These are phyloP conservation scores for Cladosporium velox DNA, from an alignment of 2,329 filamentous ascomycete species.

Conservation along the genomic window DNA sequence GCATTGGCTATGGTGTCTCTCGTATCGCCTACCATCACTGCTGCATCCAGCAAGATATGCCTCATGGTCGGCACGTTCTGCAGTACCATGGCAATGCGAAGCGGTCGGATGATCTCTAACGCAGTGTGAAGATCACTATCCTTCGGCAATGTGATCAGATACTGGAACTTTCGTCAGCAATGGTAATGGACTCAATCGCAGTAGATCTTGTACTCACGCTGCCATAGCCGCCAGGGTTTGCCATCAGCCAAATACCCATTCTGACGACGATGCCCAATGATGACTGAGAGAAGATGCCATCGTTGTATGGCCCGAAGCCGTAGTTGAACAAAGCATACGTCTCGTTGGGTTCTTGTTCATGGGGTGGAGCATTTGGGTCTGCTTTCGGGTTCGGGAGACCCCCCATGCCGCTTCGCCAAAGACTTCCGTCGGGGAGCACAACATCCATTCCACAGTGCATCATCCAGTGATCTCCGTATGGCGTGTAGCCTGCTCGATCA, in stretches of 20 bases:
- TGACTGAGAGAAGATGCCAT: slow-evolving; percentile 41
- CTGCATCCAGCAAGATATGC: slow-evolving; percentile 49
- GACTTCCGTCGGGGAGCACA: slow-evolving; percentile 43
- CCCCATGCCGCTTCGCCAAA: slow-evolving; percentile 47
- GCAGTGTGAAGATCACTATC: slow-evolving; percentile 53
- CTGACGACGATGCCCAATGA: slow-evolving; percentile 46
- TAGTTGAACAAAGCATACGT: slow-evolving; percentile 38
- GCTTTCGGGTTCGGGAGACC: slow-evolving; percentile 37
- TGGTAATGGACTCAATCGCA: slow-evolving; percentile 33
- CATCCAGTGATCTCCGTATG: slow-evolving; percentile 48
- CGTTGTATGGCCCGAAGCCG: slow-evolving; percentile 41
- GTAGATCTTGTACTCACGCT: neutral
- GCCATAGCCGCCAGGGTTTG: slow-evolving; percentile 50
- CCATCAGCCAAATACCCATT: slow-evolving; percentile 59
- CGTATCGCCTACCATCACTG: slow-evolving; percentile 36
- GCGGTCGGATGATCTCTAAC: slow-evolving; percentile 53
- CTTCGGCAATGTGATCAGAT: slow-evolving; percentile 48
- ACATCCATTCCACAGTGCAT: slow-evolving; percentile 49
- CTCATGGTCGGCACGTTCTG: slow-evolving; percentile 53
- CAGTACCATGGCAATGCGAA: slow-evolving; percentile 45
- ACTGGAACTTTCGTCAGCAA: slow-evolving; percentile 26
- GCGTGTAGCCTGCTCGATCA: slow-evolving; percentile 37
- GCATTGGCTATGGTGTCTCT: neutral
- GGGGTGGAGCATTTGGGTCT: slow-evolving; percentile 25
- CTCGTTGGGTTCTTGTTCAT: slow-evolving; percentile 28